Conservation (phyloP, 371 early-diverging fungal genomes). For the Conidiobolus coronatus region DNA sequence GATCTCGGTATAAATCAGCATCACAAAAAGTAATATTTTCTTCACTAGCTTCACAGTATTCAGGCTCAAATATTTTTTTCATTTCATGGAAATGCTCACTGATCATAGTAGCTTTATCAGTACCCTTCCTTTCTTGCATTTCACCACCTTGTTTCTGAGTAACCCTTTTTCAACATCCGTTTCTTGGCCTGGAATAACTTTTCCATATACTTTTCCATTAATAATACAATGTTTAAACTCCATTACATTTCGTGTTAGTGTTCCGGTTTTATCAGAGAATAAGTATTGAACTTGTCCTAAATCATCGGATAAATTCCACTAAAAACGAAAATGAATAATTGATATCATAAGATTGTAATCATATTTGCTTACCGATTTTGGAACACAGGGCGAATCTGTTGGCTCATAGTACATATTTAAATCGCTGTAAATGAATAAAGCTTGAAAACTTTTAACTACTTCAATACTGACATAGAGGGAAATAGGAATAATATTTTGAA, state of each 20-base stretch:
- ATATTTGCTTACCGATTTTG: conserved; percentile 65
- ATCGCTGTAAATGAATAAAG: conserved; percentile 49
- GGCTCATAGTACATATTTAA: conserved; percentile 36
- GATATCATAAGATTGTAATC: conserved; percentile 72
- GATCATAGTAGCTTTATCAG: conserved; percentile 22
- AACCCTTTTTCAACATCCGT: conserved; percentile 28
- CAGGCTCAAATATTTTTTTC: conserved; percentile 35
- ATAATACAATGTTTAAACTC: conserved; percentile 70
- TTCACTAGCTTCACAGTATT: conserved; percentile 37
- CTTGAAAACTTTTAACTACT: conserved; percentile 47
- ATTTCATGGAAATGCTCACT: conserved; percentile 28
- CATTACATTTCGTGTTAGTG: conserved; percentile 93
- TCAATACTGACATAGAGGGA: conserved; percentile 91
- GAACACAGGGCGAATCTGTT: conserved; percentile 66
- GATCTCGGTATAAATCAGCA: conserved; percentile 40
- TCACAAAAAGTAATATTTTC: conserved; percentile 64
- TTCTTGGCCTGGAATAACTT: conserved; percentile 57
- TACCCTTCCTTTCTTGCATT: conserved; percentile 6
- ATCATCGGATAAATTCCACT: conserved; percentile 89
- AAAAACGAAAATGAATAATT: not conserved
- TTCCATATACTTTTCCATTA: conserved; percentile 50
- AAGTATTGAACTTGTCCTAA: conserved; percentile 66
- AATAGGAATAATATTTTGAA: conserved; percentile 91
- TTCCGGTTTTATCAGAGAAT: conserved; percentile 85
- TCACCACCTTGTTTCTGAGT: conserved; percentile 10